Evolutionary conservation across 2,329 filamentous ascomycete species (phyloP), one percentile per base, ranked within the genome.

Genomic region (Fusarium annulatum): DNA sequence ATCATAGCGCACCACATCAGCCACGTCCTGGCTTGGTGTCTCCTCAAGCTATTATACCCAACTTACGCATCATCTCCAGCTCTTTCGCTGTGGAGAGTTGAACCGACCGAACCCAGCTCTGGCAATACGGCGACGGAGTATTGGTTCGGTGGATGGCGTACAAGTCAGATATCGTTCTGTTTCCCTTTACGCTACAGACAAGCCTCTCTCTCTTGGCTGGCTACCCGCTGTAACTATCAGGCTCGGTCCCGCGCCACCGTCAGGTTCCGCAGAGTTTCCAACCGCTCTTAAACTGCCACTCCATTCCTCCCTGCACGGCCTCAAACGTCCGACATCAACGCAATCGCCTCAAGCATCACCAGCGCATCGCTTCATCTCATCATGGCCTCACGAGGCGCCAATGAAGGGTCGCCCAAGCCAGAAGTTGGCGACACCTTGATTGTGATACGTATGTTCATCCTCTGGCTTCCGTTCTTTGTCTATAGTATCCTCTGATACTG

Each of bases 351-450:
- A 57, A 60, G 58, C 69, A 64, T 74, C 61, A 55, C 39, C 69
- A 67, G 67, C 67, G 64, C 60, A 64, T 69, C 64, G 69, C 66
- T 72, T 39, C 65, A 75, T 72, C 61, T 30, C 67, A 82, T 68
- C 73, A 86, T 86, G 86, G 85, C 86, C 76, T 81, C 85, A 68
- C 83, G 81, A 79, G 76, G 75, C 64, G 76, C 81, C 58, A 79
- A 73, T 64, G 81, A 84, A 60, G 76, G 79, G 61, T 81, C 79
- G 56, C 72, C 79, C 71, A 86, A 85, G 81, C 90, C 89, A 78
- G 89, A 91, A 34, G 85, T 89, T 72, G 92, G 92, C 81, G 91
- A 93, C 77, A 88, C 90, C 62, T 84, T 94, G 76, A 81, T 93
- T 74, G 92, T 94, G 76, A 92, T 94, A 78, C 92, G 92, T 94